Percentiles rank a stretch among this genome's conserved stretches.
These are phyloP conservation scores for Aspergillus fijiensis DNA, from an alignment of 2,329 filamentous ascomycete genomes.

Conservation along the genomic window DNA sequence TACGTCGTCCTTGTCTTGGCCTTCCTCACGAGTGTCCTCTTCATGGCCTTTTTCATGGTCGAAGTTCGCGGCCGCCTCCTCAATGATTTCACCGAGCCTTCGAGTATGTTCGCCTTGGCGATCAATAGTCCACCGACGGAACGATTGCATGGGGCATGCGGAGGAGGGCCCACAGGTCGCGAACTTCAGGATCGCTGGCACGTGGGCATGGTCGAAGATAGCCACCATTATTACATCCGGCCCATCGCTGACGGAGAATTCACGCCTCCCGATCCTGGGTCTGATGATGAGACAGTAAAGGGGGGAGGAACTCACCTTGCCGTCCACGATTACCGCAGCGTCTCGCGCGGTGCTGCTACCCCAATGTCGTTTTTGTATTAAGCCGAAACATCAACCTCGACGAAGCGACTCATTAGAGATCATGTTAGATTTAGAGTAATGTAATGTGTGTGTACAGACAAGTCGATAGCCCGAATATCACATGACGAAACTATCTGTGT, in stretches of 20 bases:
- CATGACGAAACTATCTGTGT: too few species aligned
- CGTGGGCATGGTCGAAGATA: constrained; percentile 47
- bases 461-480: too few species aligned
- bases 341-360: neutral
- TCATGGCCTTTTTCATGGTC: constrained; percentile 62
- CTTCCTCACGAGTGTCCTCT: constrained; percentile 66
- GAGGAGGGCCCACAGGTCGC: constrained; percentile 53
- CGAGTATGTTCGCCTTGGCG: constrained; percentile 70
- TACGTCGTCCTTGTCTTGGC: constrained; percentile 65
- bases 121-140: constrained; percentile 62
- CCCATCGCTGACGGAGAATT: constrained; percentile 13
- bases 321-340: neutral
- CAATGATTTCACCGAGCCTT: constrained; percentile 76
- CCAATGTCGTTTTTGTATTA: neutral
- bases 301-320: neutral
- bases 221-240: constrained; percentile 54
- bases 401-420: neutral
- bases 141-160: constrained; percentile 56
- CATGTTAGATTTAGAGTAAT: neutral
- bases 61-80: constrained; percentile 59
- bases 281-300: neutral
- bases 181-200: constrained; percentile 50
- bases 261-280: neutral
- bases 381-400: neutral
- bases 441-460: too few species aligned